Percentiles rank a stretch among this genome's conserved stretches.
Conservation (phyloP, 2,329 filamentous ascomycete genomes). For the Cladorrhinum sp. region DNA sequence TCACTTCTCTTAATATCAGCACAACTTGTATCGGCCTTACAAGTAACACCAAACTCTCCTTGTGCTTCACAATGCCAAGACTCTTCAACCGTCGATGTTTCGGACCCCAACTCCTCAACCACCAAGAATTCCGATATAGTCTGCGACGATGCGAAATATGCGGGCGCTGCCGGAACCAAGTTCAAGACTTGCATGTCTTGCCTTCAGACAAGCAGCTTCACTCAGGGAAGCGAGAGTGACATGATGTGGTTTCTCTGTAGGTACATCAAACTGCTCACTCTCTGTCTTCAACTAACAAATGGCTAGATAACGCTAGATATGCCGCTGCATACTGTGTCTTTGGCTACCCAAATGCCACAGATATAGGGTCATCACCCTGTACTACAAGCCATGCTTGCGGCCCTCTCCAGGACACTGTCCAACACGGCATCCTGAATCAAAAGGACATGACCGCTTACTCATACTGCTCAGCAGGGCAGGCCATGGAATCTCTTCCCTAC, state of each 20-base stretch:
- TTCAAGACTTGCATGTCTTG: constrained; percentile 51
- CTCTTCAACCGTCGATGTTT: constrained; percentile 38
- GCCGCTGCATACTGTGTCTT: constrained; percentile 52
- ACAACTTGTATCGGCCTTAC: constrained; percentile 40
- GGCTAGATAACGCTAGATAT: constrained; percentile 52
- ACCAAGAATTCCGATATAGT: constrained; percentile 45
- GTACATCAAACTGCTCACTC: constrained; percentile 24
- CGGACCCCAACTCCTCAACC: constrained; percentile 46
- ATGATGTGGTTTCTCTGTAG: constrained; percentile 57
- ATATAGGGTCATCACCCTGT: constrained; percentile 46
- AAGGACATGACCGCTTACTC: constrained; percentile 38
- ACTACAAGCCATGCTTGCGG: constrained; percentile 52
- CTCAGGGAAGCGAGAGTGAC: constrained; percentile 48
- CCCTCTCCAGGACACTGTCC: constrained; percentile 40
- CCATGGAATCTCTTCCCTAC: constrained; percentile 35
- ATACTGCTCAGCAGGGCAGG: constrained; percentile 46
- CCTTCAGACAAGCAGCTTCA: constrained; percentile 50
- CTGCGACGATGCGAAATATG: constrained; percentile 46
- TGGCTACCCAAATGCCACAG: constrained; percentile 48
- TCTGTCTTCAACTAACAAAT: constrained; percentile 18
- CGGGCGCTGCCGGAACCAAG: constrained; percentile 40
- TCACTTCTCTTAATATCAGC: constrained; percentile 27
- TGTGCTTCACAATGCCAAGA: constrained; percentile 51
- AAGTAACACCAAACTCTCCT: constrained; percentile 53
- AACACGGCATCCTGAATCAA: constrained; percentile 38